A percentile compares a stretch with the other conserved stretches of the same genome.
These are phyloP conservation scores for Lactarius deliciosus DNA, from an alignment of 768 basidiomycete species.

Conservation along the genomic window DNA sequence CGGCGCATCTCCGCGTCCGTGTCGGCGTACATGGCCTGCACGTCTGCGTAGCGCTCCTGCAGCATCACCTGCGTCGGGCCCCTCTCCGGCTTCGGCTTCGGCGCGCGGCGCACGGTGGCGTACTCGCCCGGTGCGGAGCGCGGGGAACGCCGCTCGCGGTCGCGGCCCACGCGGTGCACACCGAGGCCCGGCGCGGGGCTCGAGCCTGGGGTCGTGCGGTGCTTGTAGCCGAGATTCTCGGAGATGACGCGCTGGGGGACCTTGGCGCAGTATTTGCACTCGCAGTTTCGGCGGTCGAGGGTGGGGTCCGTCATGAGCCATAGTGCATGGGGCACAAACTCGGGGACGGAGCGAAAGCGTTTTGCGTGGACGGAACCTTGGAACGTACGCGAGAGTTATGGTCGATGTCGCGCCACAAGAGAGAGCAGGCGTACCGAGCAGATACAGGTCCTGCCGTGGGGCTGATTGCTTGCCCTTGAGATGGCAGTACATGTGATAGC, in stretches of 20 bases:
- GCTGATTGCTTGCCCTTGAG: slow-evolving; percentile 56
- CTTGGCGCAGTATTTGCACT: slow-evolving; percentile 77
- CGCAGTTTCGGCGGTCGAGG: slow-evolving; percentile 51
- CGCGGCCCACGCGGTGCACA: slow-evolving; percentile 24
- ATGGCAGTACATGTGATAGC: slow-evolving; percentile 74
- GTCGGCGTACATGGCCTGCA: slow-evolving; percentile 54
- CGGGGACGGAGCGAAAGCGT: slow-evolving; percentile 77
- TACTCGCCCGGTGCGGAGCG: slow-evolving; percentile 36
- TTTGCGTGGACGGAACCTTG: slow-evolving; percentile 43
- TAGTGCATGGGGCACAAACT: slow-evolving; percentile 80
- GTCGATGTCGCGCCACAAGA: background rate
- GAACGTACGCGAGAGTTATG: too few species aligned
- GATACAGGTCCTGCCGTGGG: slow-evolving; percentile 75
- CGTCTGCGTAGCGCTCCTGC: slow-evolving; percentile 62
- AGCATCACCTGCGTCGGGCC: slow-evolving; percentile 50
- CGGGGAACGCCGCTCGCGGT: slow-evolving; percentile 20
- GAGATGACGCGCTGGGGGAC: slow-evolving; percentile 70
- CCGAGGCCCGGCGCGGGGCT: slow-evolving; percentile 13
- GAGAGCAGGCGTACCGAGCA: slow-evolving; percentile 53
- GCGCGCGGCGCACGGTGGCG: slow-evolving; percentile 42
- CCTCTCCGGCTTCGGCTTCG: slow-evolving; percentile 37
- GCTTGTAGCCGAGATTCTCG: slow-evolving; percentile 51
- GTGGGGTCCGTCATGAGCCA: slow-evolving; percentile 67
- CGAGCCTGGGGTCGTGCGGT: slow-evolving; percentile 12
- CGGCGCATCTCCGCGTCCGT: slow-evolving; percentile 49